Conservation (phyloP, 495 filamentous ascomycete species). For the Daldinia vernicosa region DNA sequence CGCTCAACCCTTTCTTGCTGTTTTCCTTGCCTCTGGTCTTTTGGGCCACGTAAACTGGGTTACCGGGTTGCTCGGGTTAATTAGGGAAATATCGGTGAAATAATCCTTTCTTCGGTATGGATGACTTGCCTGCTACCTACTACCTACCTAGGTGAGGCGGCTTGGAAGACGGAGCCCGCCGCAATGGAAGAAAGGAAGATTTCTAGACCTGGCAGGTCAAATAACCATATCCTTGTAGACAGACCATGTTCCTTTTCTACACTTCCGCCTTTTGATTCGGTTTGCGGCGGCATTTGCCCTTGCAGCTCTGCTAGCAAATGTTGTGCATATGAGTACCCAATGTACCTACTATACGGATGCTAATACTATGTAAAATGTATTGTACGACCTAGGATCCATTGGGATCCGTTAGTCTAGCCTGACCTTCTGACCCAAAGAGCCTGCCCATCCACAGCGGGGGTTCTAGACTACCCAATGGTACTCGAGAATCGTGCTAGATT, state of each 20-base stretch:
- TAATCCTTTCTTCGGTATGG: conserved; percentile 16
- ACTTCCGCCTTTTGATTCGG: conserved; percentile 29
- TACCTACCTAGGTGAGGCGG: conserved; percentile 30
- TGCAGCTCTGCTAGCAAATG: conserved; percentile 6
- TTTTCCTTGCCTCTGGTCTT: conserved; percentile 5
- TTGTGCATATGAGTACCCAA: neutral
- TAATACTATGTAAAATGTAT: neutral
- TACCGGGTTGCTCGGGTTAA: conserved; percentile 15
- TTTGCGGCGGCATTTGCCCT: conserved; percentile 30
- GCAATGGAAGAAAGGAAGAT: conserved; percentile 30
- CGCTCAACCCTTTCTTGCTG: conserved; percentile 5
- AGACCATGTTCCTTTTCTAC: conserved; percentile 16
- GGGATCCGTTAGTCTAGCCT: conserved; percentile 17
- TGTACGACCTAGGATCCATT: conserved; percentile 9
- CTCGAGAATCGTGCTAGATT: conserved; percentile 15
- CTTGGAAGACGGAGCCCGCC: conserved; percentile 4
- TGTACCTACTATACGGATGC: neutral
- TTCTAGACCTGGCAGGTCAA: conserved; percentile 39
- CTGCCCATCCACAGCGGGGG: conserved; percentile 11
- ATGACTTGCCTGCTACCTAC: conserved; percentile 1
- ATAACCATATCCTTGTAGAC: neutral
- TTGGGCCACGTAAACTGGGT: neutral
- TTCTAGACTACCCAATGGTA: conserved; percentile 32
- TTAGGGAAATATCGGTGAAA: conserved; percentile 28
- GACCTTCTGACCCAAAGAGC: conserved; percentile 36